Conservation (phyloP, 345 rosid species). For the Cochlearia excelsa region DNA sequence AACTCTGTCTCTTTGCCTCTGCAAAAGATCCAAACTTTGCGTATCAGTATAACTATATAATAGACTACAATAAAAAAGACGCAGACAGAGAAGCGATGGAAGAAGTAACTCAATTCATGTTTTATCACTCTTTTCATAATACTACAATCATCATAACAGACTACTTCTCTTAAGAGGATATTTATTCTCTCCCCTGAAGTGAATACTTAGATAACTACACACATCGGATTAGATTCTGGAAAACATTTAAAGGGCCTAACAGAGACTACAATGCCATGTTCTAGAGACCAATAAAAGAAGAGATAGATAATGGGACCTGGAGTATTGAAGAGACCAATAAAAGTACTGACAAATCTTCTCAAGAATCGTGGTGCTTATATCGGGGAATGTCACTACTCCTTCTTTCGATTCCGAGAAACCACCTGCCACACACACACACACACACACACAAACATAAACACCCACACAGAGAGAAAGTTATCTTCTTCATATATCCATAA, state of each 20-base stretch:
- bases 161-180: neutral
- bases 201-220: neutral
- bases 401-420: conserved; percentile 69
- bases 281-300: neutral
- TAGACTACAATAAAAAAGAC: neutral
- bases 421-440: conserved; percentile 37
- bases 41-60: neutral
- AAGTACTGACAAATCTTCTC: conserved; percentile 93
- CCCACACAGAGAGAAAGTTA: no score
- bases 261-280: conserved; percentile 3
- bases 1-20: conserved; percentile 72
- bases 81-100: neutral
- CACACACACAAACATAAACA: conserved; percentile 2
- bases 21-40: conserved; percentile 1
- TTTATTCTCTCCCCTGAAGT: neutral
- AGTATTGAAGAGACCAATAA: conserved; percentile 82
- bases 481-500: neutral
- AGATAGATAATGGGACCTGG: conserved; percentile 44
- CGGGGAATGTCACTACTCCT: conserved; percentile 80
- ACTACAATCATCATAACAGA: neutral
- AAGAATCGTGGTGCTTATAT: conserved; percentile 70
- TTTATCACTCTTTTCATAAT: neutral
- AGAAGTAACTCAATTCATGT: neutral
- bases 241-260: neutral
- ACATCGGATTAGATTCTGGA: neutral